Base-by-base conservation (phyloP, 345 rosid species). In the Boechera retrofracta region DNA sequence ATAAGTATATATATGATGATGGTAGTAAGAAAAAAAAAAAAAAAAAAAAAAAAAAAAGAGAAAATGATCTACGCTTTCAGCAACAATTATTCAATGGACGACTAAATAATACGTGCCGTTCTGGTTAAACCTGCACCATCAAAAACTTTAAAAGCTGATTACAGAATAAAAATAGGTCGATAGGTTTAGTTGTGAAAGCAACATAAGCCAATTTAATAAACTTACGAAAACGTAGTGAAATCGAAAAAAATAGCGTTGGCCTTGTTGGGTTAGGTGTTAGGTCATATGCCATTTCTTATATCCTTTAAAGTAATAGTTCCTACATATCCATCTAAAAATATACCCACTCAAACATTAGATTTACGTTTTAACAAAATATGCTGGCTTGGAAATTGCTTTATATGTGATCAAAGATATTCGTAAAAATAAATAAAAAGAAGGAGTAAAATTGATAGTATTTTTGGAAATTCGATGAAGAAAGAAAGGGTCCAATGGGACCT, bases 181-280 rank as follows among this genome's bases (percentile, higher is more conserved):
- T 41, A 47, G 42, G 77, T 71, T 77, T 77, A 70, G 65, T 71
- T 77, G 73, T 29, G 81, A 77, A 71, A 71, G 81, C 73, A 77
- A 58, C 73, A 58, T 48, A 38, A 65, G 15, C 67, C 77, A 71
- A 38, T 47, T 56, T 47, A 64, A 55, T 71, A 64, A 29, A 51
- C 53, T 63, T 48, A 39, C 72, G 31, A 57, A 71, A 64, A 71
- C 77, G 72, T 77, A 61, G 61, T 64, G 53, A 28, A 56, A 26
- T 8, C n/a, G 12, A 18, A 12, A 47, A 61, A 42, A 55, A 24
- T 56, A 53, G 64, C 60, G 71, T 69, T 54, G 71, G 71, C 42
- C 71, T 70, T 63, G 53, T 29, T 70, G 38, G 71, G 58, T 63
- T 69, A 69, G 70, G 75, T 76, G 56, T 52, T 52, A 51, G 29